Base-by-base conservation (phyloP, 2,329 filamentous ascomycete species). In the Curvularia spicifera region DNA sequence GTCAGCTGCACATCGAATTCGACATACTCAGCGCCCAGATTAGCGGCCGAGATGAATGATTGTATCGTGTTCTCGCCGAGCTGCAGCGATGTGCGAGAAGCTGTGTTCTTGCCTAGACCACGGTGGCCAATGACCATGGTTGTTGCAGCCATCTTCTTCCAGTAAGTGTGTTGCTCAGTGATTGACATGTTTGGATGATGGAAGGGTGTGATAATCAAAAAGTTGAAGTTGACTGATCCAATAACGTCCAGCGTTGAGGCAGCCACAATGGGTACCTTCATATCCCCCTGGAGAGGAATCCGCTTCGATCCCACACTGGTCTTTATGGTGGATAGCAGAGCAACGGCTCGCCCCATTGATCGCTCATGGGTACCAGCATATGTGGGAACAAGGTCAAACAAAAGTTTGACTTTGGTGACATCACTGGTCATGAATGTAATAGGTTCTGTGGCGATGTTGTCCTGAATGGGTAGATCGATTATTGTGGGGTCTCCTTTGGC, bases 1-100 rank as follows among this genome's bases (percentile, higher is more conserved):
- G 95, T 99, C 39, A 99, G 82, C 75, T 99, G 95, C 0, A 99
- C 95, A 74, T 99, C 95, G 71, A 90, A 86, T 68, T 89, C 87
- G 35, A 89, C 86, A 67, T 89, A 89, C 9, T 84, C 85, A 12
- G 87, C 95, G 8, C 95, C 95, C 51, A 99, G 79, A 66, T 97
- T 98, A 43, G 94, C 93, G 2, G 95, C 95, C 2, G 94, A 92
- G 71, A 98, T 97, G 78, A 99, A 99, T 0, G 95, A 98, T 66
- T 87, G 90, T 26, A 99, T 84, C 0, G 95, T 99, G 76, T 99
- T 99, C 78, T 99, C 95, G 59, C 95, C 96, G 1, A 99, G 83
- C 74, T 99, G 96, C 33, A 99, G 82, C 1, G 93, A 97, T 60
- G 89, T 91, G 72, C 92, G 91, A 29, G 89, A 87, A 12, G 88